Evolutionary conservation across 257 asterid genomes (phyloP).

Genomic region (Capsicum pubescens): DNA sequence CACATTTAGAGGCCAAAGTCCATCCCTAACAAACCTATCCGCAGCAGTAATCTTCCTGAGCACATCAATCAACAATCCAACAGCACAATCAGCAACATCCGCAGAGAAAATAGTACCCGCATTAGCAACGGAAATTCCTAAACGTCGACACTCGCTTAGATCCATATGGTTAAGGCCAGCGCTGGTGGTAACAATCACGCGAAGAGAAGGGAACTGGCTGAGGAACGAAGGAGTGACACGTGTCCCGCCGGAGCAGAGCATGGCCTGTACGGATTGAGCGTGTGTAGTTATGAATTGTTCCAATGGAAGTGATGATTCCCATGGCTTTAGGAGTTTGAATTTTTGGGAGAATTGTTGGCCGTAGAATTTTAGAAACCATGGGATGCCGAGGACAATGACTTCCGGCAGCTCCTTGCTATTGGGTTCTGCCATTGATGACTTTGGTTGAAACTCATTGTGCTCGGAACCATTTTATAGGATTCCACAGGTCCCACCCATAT

Average conservation of each 20-base stretch:
- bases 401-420: constrained; percentile 15
- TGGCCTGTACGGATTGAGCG: constrained; percentile 54
- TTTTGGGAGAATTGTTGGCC: constrained; percentile 37
- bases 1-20: constrained; percentile 50
- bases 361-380: constrained; percentile 37
- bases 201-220: constrained; percentile 54
- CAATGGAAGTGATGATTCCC: constrained; percentile 61
- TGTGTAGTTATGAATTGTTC: constrained; percentile 50
- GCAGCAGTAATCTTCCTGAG: constrained; percentile 38
- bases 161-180: constrained; percentile 73
- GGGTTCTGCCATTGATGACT: neutral
- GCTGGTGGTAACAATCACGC: constrained; percentile 56
- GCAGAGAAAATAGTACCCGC: constrained; percentile 40
- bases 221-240: constrained; percentile 50
- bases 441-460: no score
- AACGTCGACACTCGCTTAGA: constrained; percentile 65
- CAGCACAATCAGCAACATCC: constrained; percentile 44
- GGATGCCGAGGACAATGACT: constrained; percentile 61
- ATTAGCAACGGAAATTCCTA: constrained; percentile 56
- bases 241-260: constrained; percentile 39
- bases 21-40: constrained; percentile 54
- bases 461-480: no score
- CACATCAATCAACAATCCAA: constrained; percentile 41
- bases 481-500: no score
- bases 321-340: constrained; percentile 56